phyloP scores from a whole-genome alignment of 1,284 basidiomycete species.

The Pholiota adiposa region DNA sequence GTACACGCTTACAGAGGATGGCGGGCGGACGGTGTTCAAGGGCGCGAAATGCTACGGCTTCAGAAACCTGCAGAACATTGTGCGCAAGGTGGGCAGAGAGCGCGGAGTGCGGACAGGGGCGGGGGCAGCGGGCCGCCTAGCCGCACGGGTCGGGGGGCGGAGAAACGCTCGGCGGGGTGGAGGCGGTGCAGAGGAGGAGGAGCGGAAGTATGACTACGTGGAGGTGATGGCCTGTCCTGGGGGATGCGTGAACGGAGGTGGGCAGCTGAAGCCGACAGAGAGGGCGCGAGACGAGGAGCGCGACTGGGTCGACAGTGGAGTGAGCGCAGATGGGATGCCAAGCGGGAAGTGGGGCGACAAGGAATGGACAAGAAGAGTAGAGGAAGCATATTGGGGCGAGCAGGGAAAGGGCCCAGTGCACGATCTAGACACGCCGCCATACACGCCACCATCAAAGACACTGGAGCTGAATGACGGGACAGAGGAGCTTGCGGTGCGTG shows the following conservation, averaged over 20 bases:
- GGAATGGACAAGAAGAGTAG: constrained; percentile 81
- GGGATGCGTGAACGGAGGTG: constrained; percentile 97
- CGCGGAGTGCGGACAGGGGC: constrained; percentile 74
- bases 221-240: constrained; percentile 99
- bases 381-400: constrained; percentile 68
- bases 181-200: constrained; percentile 38
- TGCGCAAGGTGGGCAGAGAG: constrained; percentile 89
- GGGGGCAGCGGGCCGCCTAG: constrained; percentile 67
- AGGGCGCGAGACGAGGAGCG: constrained; percentile 55
- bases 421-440: constrained; percentile 53
- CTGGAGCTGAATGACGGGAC: constrained; percentile 13
- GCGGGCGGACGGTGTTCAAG: constrained; percentile 77
- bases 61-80: constrained; percentile 96
- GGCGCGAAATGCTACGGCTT: constrained; percentile 98
- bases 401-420: constrained; percentile 18
- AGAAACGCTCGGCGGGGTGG: constrained; percentile 40
- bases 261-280: constrained; percentile 74
- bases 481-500: constrained; percentile 34
- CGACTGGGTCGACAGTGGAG: no score
- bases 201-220: constrained; percentile 87
- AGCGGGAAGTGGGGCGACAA: constrained; percentile 74
- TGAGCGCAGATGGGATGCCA: no score
- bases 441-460: constrained; percentile 37
- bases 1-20: constrained; percentile 60
- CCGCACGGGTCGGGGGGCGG: constrained; percentile 29